These are phyloP conservation scores for Aegilops speltoides DNA, from an alignment of 176 grass and related monocot species.

Conservation along the genomic window DNA sequence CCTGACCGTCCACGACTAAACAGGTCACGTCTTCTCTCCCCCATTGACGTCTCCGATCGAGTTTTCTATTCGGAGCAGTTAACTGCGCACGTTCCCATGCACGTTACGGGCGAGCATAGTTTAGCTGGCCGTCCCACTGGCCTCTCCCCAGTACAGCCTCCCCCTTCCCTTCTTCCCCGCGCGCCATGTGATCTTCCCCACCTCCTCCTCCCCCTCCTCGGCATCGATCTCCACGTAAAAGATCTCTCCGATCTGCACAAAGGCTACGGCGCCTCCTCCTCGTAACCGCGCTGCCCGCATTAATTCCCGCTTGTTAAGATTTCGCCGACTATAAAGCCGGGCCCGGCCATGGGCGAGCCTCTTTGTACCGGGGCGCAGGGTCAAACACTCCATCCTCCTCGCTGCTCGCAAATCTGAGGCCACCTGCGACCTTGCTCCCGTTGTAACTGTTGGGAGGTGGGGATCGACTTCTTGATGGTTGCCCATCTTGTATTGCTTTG, in stretches of 20 bases:
- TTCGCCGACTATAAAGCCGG: conserved; percentile 29
- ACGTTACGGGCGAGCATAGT: conserved; percentile 27
- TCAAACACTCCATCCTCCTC: conserved; percentile 7
- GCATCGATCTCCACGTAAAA: conserved; percentile 42
- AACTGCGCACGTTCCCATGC: conserved; percentile 17
- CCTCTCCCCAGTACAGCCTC: conserved; percentile 10
- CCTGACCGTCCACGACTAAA: too few species aligned
- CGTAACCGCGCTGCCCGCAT: neutral
- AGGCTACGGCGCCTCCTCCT: neutral
- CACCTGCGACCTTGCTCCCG: neutral
- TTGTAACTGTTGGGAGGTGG: conserved; percentile 15
- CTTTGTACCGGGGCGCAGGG: conserved; percentile 37
- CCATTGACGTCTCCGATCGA: neutral
- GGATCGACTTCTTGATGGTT: neutral
- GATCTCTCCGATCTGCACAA: conserved; percentile 32
- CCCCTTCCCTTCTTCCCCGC: conserved; percentile 23
- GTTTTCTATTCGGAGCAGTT: neutral
- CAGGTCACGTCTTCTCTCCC: neutral
- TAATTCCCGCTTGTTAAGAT: neutral
- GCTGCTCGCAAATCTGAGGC: neutral
- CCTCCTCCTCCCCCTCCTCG: conserved; percentile 7
- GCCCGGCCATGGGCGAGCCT: conserved; percentile 7
- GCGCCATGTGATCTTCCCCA: conserved; percentile 36
- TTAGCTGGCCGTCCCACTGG: conserved; percentile 19
- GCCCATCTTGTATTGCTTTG: neutral